These are phyloP conservation scores for Starmerella gropengiesseri DNA, from an alignment of 805 yeast genomes.

Conservation along the genomic window DNA sequence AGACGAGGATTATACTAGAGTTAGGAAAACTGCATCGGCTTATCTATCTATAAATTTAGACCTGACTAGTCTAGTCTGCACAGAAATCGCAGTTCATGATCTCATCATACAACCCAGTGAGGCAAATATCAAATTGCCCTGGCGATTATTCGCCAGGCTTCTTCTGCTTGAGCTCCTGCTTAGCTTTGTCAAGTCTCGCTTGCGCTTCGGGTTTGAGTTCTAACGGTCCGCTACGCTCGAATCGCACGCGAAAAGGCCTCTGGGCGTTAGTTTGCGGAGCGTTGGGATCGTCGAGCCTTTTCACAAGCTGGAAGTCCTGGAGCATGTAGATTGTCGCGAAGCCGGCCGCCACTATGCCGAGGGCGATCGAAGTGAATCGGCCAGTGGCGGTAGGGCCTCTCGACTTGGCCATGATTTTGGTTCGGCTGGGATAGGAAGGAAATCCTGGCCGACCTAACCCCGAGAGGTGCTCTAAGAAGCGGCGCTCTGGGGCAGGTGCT, in stretches of 20 bases:
- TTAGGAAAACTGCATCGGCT: no score
- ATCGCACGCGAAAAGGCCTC: slow-evolving; percentile 26
- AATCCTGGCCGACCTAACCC: background rate
- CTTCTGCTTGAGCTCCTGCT: background rate
- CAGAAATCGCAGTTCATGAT: no score
- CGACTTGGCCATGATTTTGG: no score
- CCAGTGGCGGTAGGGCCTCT: slow-evolving; percentile 27
- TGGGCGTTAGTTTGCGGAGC: slow-evolving; percentile 15
- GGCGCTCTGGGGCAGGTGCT: no score
- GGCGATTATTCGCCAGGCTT: background rate
- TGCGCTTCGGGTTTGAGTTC: slow-evolving; percentile 26
- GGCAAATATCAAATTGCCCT: no score
- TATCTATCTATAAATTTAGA: no score
- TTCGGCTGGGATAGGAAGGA: no score
- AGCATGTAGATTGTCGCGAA: slow-evolving; percentile 24
- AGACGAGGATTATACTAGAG: background rate
- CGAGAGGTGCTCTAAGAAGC: no score
- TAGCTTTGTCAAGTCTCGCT: slow-evolving; percentile 12
- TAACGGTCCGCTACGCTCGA: slow-evolving; percentile 25
- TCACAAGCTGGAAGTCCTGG: slow-evolving; percentile 27
- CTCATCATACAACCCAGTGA: no score
- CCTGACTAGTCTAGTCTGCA: no score
- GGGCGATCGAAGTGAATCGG: slow-evolving; percentile 24
- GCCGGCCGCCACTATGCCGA: slow-evolving; percentile 25
- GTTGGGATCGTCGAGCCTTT: slow-evolving; percentile 27